Base-by-base conservation (phyloP, 345 rosid species). In the Carallia brachiata region DNA sequence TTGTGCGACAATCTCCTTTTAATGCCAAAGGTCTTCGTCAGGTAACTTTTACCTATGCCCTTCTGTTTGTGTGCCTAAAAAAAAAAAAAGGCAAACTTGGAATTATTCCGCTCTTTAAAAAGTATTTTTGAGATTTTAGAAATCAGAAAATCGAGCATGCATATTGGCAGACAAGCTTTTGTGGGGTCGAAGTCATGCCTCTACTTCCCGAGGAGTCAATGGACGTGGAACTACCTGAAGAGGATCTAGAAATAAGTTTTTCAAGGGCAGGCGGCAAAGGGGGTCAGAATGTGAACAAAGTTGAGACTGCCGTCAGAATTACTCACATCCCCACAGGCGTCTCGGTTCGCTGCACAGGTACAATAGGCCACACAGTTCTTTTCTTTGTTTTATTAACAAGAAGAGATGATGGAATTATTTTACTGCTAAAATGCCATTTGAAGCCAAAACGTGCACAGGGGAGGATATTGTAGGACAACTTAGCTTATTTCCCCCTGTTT, bases 261-360 rank as follows among this genome's bases (percentile, higher is more conserved):
- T 86, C 98, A 4, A 87, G 98, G 81, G 98, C 97, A 0, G 97
- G 98, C 69, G 98, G 98, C 36, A 90, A 86, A 79, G 97, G 98
- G 61, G 98, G 98, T 36, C 98, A 94, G 83, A 94, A 91, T 77
- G 97, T 94, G 23, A 94, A 94, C 84, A 94, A 91, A 78, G 95
- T 94, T 40, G 98, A 94, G 83, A 86, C 93, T 48, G 98, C 97
- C 53, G 97, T 91, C 58, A 86, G 97, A 36, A 87, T 94, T 54
- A 91, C 90, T 50, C 97, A 94, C 79, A 83, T 84, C 70, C 97
- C 97, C 28, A 94, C 96, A 2, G 93, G 97, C 61, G 97, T 91
- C 16, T 76, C 93, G 28, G 85, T 95, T 70, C 92, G 91, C 68
- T 92, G 99, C 85, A 83, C 96, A 85, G 97, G 97, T 94, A 60